These are phyloP conservation scores for Nakazawaea molendinolei DNA, from an alignment of 805 yeast species.

Conservation along the genomic window DNA sequence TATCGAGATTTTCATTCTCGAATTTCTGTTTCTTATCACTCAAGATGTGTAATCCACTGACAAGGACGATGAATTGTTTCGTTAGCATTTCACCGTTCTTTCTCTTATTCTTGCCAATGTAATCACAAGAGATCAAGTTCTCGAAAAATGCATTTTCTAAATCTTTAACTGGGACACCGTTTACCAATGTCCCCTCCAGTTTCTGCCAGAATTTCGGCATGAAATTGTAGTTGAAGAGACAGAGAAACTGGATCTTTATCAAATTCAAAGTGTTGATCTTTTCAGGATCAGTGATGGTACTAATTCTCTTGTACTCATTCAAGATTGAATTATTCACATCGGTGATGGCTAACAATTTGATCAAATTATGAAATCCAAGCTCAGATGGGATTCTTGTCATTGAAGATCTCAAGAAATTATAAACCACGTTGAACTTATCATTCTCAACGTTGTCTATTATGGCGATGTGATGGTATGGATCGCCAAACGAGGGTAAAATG, in stretches of 20 bases:
- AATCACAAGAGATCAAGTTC: slow-evolving; percentile 20
- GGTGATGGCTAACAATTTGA: slow-evolving; percentile 28
- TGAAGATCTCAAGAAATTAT: slow-evolving; percentile 50
- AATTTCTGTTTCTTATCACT: slow-evolving; percentile 17
- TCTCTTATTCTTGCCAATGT: too few relatives aligned
- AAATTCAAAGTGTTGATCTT: slow-evolving; percentile 26
- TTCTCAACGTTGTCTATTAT: slow-evolving; percentile 44
- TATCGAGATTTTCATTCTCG: slow-evolving; percentile 14
- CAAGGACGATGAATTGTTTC: slow-evolving; percentile 30
- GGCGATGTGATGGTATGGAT: slow-evolving; percentile 56
- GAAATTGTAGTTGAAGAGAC: slow-evolving; percentile 29
- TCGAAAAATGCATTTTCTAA: slow-evolving; percentile 28
- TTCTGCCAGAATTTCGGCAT: slow-evolving; percentile 34
- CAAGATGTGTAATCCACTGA: slow-evolving; percentile 30
- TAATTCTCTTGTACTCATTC: slow-evolving; percentile 19
- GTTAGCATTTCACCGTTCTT: slow-evolving; percentile 27
- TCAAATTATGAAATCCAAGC: slow-evolving; percentile 41
- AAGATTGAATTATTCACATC: slow-evolving; percentile 27
- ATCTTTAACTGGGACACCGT: slow-evolving; percentile 22
- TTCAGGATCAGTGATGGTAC: slow-evolving; percentile 1
- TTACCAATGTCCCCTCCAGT: slow-evolving; percentile 19
- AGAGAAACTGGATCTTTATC: slow-evolving; percentile 25
- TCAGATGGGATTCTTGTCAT: slow-evolving; percentile 44
- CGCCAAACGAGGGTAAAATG: slow-evolving; percentile 62
- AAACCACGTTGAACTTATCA: slow-evolving; percentile 39